phyloP scores from a whole-genome alignment of 2,329 filamentous ascomycete genomes.

The Scedosporium boydii region DNA sequence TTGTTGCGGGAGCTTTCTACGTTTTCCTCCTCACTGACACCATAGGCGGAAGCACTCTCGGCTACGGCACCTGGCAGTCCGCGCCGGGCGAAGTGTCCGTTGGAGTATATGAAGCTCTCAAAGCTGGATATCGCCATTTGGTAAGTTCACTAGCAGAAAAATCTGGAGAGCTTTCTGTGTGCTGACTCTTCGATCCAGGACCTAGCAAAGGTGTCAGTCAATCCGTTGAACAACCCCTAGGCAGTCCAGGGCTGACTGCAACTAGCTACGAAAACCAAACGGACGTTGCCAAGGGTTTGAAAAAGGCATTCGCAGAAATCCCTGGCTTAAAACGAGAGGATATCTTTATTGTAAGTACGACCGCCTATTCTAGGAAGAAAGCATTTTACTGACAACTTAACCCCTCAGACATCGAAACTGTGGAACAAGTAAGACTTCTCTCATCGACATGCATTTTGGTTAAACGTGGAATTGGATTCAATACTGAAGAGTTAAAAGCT shows the following conservation, averaged over 20 bases:
- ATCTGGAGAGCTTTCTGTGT: neutral
- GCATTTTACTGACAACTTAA: neutral
- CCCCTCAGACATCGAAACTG: constrained; percentile 51
- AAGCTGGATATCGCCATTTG: constrained; percentile 55
- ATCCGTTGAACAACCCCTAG: neutral
- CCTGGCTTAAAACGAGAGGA: constrained; percentile 43
- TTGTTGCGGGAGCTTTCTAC: too few species aligned
- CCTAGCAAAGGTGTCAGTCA: constrained; percentile 27
- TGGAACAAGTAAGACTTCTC: constrained; percentile 38
- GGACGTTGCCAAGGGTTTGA: constrained; percentile 48
- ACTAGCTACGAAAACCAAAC: constrained; percentile 51
- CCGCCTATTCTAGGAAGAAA: neutral
- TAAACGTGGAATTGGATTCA: too few species aligned
- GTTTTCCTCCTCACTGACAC: too few species aligned
- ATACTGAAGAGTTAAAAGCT: constrained; percentile 16
- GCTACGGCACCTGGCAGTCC: constrained; percentile 59
- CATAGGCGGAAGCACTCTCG: constrained; percentile 26
- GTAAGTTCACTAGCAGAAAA: constrained; percentile 7
- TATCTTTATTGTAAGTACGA: constrained; percentile 35
- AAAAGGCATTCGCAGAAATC: constrained; percentile 32
- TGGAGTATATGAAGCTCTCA: constrained; percentile 55
- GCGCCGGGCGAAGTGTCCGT: constrained; percentile 53
- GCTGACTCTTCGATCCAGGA: constrained; percentile 14
- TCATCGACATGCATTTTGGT: too few species aligned
- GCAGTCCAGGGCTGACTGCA: neutral